Base-by-base conservation (phyloP, 495 filamentous ascomycete genomes). In the Bacidia rubella region DNA sequence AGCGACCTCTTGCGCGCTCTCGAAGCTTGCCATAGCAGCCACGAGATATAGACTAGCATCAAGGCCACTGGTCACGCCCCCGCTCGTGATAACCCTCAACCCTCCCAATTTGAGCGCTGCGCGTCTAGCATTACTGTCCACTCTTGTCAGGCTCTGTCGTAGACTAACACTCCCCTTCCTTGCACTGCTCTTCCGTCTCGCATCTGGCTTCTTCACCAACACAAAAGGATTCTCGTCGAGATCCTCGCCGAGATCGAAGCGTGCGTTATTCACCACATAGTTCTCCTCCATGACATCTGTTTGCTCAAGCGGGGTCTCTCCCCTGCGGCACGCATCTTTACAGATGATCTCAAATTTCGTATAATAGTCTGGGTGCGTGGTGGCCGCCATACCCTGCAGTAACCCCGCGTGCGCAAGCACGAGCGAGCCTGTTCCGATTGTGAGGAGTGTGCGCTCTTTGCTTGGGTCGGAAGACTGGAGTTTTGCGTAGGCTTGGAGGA, bases 31-130 rank as follows among this genome's bases (percentile, higher is more conserved):
- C 63, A 90, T 68, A 49, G 80, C 79, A 66, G 77, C 81, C 46
- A 90, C 82, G 58, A 93, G 68, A 69, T 89, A 87, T 66, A 89
- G 67, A 53, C 78, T 68, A 19, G 85, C 87, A 71, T 93, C 87
- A 26, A 90, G 66, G 54, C 87, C 87, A 62, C 80, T 78, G 55
- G 80, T 81, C 49, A 87, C 70, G 46, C 86, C 87, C 50, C 86
- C 85, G 63, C 73, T 74, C 29, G 86, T 90, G 56, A 93, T 77
- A 42, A 93, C 75, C 55, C 82, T 74, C 62, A 90, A 74, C 17
- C 83, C 81, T 60, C 79, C 77, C 25, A 85, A 72, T 26, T 74
- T 73, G 70, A 87, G 70, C 53, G 76, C 74, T 5, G 77, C 81
- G 57, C 83, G 71, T 29, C 82, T 72, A 54, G 75, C 74, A 64